Base-by-base conservation (phyloP, 352 stramenopile genomes). In the Phytophthora ohioensis region DNA sequence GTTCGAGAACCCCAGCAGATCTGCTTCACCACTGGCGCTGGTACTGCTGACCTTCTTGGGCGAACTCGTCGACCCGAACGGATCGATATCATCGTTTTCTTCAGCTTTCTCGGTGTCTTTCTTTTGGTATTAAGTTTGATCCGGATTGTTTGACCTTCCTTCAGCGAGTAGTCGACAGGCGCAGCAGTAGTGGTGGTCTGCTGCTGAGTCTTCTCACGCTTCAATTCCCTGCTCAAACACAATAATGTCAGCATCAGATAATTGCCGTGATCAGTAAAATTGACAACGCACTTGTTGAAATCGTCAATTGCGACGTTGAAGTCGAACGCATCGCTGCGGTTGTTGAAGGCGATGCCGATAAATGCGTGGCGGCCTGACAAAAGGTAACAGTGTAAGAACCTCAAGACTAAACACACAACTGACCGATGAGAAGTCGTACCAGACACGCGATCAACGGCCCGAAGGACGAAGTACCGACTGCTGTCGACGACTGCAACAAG, bases 261-360 rank as follows among this genome's bases (percentile, higher is more conserved):
- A 39, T 61, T 31, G 31, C 21, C 51, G 27, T 55, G 30, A 42
- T 4, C 9, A 64, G 17, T 2, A 62, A 12, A 21, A 13, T 45
- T 10, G 55, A 64, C n/a, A 45, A 73, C 74, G 30, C 63, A 88
- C 81, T 95, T 91, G 71, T 76, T 84, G 63, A 91, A 85, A 80
- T 98, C 92, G 59, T 97, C 91, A 21, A 98, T 85, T 6, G 91
- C 90, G 10, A 96, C 94, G 66, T 98, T 98, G 71, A 98, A 98
- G 78, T 98, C 94, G 80, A 98, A 98, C 1, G 94, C 92, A 75
- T 98, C 91, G 73, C 96, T 98, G 42, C 94, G 83, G 67, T 98
- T 94, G 75, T 98, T 95, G 62, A 98, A 98, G 4, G 92, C 94
- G 63, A 98, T 87, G 15, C 94, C 94, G 57, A 98, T 96, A 75